phyloP scores from a whole-genome alignment of 208 protist genomes.

The Leishmania turanica region DNA sequence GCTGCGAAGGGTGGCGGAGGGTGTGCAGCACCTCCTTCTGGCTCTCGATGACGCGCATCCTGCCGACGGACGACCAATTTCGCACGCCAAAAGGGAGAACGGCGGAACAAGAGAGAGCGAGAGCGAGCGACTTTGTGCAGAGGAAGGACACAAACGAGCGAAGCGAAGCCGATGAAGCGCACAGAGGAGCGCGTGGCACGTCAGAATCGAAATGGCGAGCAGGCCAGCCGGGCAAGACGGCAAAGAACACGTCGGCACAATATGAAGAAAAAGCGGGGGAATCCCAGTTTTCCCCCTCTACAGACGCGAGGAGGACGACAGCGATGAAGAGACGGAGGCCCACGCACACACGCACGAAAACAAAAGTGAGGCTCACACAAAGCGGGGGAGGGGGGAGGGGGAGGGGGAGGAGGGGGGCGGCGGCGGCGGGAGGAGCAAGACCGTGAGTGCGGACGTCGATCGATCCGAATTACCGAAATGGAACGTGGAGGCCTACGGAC shows the following conservation, averaged over 20 bases:
- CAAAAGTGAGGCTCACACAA: not conserved
- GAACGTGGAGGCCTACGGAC: not conserved
- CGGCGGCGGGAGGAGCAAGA: not conserved
- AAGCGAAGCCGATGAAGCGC: not conserved
- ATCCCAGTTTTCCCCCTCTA: not conserved
- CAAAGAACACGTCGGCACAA: not conserved
- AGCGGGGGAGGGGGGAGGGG: not conserved
- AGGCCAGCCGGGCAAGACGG: not conserved
- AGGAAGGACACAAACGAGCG: not conserved
- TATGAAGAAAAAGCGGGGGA: not conserved
- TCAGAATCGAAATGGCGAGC: not conserved
- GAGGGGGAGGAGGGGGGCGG: too few species aligned
- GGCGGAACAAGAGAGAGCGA: not conserved
- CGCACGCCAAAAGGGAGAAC: not conserved
- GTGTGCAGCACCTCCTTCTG: slow-evolving; percentile 78
- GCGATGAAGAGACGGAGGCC: not conserved
- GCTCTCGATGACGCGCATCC: slow-evolving; percentile 77
- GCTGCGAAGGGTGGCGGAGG: slow-evolving; percentile 58
- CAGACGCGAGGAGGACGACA: too few species aligned
- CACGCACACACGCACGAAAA: not conserved
- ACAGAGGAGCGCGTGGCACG: not conserved
- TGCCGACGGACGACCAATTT: not conserved
- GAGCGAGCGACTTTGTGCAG: not conserved
- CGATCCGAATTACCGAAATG: not conserved
- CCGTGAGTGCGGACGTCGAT: too few species aligned